Percentiles rank a stretch among this genome's conserved stretches.
phyloP scores from a whole-genome alignment of 2,329 filamentous ascomycete species.

The Ceratocystis lukuohia region DNA sequence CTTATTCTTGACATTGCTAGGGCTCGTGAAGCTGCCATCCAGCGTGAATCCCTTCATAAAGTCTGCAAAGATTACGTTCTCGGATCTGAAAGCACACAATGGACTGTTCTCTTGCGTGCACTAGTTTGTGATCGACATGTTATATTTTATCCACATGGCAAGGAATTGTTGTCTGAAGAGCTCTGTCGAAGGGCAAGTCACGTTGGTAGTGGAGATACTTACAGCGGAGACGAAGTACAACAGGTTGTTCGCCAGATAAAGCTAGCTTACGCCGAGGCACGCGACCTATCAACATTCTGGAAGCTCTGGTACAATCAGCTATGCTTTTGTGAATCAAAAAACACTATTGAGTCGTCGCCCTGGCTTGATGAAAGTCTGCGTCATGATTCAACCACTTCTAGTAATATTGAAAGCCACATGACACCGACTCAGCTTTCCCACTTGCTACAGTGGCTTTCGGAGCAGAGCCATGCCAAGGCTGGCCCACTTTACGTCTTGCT shows the following conservation, averaged over 20 bases:
- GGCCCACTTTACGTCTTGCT: slow-evolving; percentile 32
- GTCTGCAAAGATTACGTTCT: slow-evolving; percentile 34
- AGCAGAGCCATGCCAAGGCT: slow-evolving; percentile 25
- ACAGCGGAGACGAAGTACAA: slow-evolving; percentile 22
- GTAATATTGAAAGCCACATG: slow-evolving; percentile 31
- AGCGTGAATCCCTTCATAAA: slow-evolving; percentile 30
- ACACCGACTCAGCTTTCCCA: slow-evolving; percentile 33
- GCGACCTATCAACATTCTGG: slow-evolving; percentile 35
- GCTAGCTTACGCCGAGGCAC: slow-evolving; percentile 32
- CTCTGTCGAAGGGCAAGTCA: slow-evolving; percentile 27
- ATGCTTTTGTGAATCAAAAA: slow-evolving; percentile 26
- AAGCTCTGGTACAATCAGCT: slow-evolving; percentile 36
- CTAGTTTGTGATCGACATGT: slow-evolving; percentile 36
- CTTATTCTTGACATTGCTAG: slow-evolving; percentile 27
- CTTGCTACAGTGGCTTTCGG: slow-evolving; percentile 32
- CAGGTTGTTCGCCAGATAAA: slow-evolving; percentile 27
- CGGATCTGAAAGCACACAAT: slow-evolving; percentile 27
- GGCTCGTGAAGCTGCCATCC: slow-evolving; percentile 25
- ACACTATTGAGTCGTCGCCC: slow-evolving; percentile 24
- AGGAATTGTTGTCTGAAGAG: slow-evolving; percentile 29
- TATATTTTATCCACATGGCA: slow-evolving; percentile 30
- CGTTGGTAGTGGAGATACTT: slow-evolving; percentile 18
- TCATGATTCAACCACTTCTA: slow-evolving; percentile 14
- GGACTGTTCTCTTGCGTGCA: slow-evolving; percentile 31
- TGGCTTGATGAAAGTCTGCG: slow-evolving; percentile 24